These are phyloP conservation scores for Russula sp. DNA, from an alignment of 768 basidiomycete species.

Conservation along the genomic window DNA sequence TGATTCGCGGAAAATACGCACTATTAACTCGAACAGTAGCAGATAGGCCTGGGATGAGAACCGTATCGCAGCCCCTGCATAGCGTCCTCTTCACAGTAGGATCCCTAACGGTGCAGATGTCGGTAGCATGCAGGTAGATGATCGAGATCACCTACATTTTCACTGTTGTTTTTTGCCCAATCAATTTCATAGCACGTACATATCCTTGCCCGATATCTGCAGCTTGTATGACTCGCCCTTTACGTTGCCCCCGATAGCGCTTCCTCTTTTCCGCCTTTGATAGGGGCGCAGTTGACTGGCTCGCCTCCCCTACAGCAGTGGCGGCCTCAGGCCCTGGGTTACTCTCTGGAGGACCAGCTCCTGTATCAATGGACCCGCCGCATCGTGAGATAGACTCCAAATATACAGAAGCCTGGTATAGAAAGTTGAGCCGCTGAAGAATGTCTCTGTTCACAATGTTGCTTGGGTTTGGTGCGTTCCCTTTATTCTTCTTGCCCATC, in stretches of 20 bases:
- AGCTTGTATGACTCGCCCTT: conserved; percentile 28
- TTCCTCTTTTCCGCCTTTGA: not conserved
- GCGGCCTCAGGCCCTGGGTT: not conserved
- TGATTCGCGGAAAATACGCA: conserved; percentile 28
- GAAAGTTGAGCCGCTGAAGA: conserved; percentile 76
- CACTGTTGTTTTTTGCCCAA: conserved; percentile 70
- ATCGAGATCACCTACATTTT: conserved; percentile 50
- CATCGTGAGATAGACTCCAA: conserved; percentile 35
- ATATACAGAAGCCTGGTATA: conserved; percentile 74
- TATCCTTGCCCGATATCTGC: conserved; percentile 59
- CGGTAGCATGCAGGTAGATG: not conserved
- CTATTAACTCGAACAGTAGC: conserved; percentile 59
- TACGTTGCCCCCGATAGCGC: conserved; percentile 12
- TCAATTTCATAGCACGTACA: conserved; percentile 54
- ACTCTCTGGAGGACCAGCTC: not conserved
- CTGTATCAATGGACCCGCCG: not conserved
- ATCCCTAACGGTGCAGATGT: conserved; percentile 42
- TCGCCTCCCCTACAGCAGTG: not conserved
- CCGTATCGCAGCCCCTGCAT: conserved; percentile 59
- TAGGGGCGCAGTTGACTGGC: not conserved
- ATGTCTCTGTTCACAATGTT: conserved; percentile 63
- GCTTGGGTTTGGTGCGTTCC: conserved; percentile 49
- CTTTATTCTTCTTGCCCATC: conserved; percentile 63
- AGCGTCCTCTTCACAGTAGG: conserved; percentile 76
- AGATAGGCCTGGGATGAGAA: conserved; percentile 63